Evolutionary conservation across 176 grass and related monocot genomes (phyloP), one percentile per base, ranked within the genome.

Genomic region (Pontederia crassipes): DNA sequence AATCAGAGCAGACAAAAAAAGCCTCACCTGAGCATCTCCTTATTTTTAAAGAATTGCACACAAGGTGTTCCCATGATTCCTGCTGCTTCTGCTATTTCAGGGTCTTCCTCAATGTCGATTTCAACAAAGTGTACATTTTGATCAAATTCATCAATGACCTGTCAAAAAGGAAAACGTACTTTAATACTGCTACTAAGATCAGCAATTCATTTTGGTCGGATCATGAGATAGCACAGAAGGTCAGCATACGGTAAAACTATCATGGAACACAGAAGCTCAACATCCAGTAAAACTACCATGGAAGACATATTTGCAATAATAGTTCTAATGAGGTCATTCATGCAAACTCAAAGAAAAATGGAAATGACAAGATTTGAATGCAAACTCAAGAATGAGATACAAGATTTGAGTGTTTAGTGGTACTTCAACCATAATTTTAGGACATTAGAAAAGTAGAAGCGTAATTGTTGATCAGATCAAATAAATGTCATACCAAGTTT

Each of bases 61-160:
- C 88, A 98, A 56, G 94, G 94, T 74, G 94, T 98, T 76, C 94
- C 88, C 94, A 98, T 98, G 77, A 98, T 98, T 75, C 72, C 94
- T 63, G 88, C 94, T 59, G 94, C 94, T 81, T 98, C 93, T 62
- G 88, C 94, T 79, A 98, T 89, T 83, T 98, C 94, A 51, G 76
- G 88, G 53, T 98, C 94, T 77, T 98, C 94, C 67, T 98, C 94
- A 55, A 98, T 98, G 69, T 98, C 94, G n/a, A 98, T 98, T 98
- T 98, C 94, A 75, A 98, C 79, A 74, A 89, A 79, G 83, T 98
- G 94, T 15, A 98, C 74, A 8, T 72, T 55, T 67, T 81, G 58
- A 28, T 77, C 72, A 8, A 59, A 98, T 77, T 98, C 93, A 63
- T 98, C 88, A 52, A 98, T 83, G 35, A 98, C 93, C 93, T 98